These are phyloP conservation scores for Mycena kentingensis DNA, from an alignment of 768 basidiomycete genomes.

Conservation along the genomic window DNA sequence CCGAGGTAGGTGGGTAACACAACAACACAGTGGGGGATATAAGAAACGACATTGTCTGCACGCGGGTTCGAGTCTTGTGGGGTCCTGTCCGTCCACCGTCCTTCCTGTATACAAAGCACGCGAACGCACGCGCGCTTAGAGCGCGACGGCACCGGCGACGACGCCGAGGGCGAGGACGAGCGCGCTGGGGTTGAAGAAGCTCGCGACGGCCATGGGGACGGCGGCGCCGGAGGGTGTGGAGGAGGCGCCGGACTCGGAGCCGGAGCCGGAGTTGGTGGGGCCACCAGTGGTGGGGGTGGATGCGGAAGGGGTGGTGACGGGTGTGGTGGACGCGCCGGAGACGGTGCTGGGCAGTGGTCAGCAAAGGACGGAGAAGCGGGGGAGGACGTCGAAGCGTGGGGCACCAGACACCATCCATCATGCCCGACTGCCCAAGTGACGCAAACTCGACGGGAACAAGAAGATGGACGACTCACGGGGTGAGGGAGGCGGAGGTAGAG, in stretches of 20 bases:
- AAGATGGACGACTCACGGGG: conserved; percentile 2
- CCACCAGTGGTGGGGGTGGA: neutral
- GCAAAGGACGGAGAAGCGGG: conserved; percentile 4
- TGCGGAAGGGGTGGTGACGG: neutral
- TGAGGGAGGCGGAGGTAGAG: neutral
- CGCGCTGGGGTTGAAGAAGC: conserved; percentile 4
- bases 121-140: conserved; percentile 1
- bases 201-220: conserved; percentile 1
- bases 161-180: conserved; percentile 11
- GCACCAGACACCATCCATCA: no score
- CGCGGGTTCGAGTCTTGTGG: neutral
- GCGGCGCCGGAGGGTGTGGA: conserved; percentile 5
- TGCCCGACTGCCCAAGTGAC: no score
- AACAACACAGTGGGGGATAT: no score
- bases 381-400: neutral
- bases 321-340: neutral
- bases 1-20: no score
- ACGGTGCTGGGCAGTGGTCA: neutral
- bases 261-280: neutral
- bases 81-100: neutral
- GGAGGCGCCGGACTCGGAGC: neutral
- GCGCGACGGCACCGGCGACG: conserved; percentile 10
- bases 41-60: neutral
- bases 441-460: neutral
- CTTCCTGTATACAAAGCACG: neutral